These are phyloP conservation scores for Spathaspora passalidarum DNA, from an alignment of 805 yeast species.

Conservation along the genomic window DNA sequence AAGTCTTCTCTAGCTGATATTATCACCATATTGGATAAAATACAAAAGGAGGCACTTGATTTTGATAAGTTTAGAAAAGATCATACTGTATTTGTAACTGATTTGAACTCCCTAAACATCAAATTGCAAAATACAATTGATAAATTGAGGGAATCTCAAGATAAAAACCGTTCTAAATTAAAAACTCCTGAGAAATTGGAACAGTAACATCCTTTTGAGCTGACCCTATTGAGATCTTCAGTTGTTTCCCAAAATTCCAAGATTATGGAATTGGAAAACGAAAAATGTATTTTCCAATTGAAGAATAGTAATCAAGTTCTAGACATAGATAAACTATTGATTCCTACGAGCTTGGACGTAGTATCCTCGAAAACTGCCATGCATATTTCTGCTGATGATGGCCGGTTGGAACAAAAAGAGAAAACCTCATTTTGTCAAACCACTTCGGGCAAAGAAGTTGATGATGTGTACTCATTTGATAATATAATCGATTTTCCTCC, in stretches of 20 bases:
- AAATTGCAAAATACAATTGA: not conserved
- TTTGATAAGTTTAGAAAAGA: not conserved
- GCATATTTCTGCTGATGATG: no score
- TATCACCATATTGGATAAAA: not conserved
- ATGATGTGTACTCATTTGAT: not conserved
- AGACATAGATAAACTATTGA: no score
- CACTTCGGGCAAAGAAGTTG: not conserved
- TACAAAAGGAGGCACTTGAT: not conserved
- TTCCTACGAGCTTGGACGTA: no score
- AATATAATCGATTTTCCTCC: not conserved
- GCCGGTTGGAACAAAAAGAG: no score
- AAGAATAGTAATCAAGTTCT: no score
- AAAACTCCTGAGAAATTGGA: not conserved
- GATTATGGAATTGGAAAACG: not conserved
- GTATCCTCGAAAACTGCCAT: no score
- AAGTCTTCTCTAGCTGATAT: not conserved
- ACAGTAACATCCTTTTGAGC: not conserved
- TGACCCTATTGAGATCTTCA: not conserved
- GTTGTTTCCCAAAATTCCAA: not conserved
- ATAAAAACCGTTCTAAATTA: not conserved
- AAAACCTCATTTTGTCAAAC: no score
- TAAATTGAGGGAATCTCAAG: not conserved
- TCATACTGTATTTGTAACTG: not conserved
- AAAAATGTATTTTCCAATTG: no score
- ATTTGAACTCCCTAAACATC: not conserved